Evolutionary conservation across 345 rosid genomes (phyloP).

Genomic region (Angophora floribunda): DNA sequence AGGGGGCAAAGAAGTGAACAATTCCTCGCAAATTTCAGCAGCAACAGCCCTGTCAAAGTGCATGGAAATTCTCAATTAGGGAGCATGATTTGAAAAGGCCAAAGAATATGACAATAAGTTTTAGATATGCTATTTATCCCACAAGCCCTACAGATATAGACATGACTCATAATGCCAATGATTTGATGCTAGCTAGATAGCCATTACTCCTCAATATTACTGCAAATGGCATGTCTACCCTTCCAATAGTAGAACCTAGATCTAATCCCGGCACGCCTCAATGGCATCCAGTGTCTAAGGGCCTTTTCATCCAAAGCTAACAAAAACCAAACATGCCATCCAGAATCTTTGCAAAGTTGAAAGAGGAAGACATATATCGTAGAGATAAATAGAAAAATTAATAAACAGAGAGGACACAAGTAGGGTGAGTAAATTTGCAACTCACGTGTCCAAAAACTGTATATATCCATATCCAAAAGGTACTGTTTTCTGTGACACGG

Average conservation of each 20-base stretch:
- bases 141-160: not conserved
- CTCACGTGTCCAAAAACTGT: constrained; percentile 87
- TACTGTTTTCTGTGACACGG: constrained; percentile 60
- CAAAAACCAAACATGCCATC: not conserved
- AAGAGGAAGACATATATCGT: not conserved
- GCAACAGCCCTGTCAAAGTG: constrained; percentile 69
- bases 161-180: not conserved
- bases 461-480: constrained; percentile 90
- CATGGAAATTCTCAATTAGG: not conserved
- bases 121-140: not conserved
- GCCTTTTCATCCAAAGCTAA: not conserved
- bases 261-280: not conserved
- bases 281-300: not conserved
- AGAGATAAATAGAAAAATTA: not conserved
- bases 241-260: not conserved
- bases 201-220: not conserved
- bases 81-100: not conserved
- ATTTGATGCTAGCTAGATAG: not conserved
- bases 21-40: constrained; percentile 91
- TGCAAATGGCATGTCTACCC: not conserved
- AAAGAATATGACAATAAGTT: not conserved
- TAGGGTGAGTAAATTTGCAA: not conserved
- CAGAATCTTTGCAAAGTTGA: not conserved
- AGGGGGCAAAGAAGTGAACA: constrained; percentile 69
- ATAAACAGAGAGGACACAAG: not conserved